A percentile compares a stretch with the other conserved stretches of the same genome.
Conservation (phyloP, 768 basidiomycete species). For the Collybiopsis luxurians region DNA sequence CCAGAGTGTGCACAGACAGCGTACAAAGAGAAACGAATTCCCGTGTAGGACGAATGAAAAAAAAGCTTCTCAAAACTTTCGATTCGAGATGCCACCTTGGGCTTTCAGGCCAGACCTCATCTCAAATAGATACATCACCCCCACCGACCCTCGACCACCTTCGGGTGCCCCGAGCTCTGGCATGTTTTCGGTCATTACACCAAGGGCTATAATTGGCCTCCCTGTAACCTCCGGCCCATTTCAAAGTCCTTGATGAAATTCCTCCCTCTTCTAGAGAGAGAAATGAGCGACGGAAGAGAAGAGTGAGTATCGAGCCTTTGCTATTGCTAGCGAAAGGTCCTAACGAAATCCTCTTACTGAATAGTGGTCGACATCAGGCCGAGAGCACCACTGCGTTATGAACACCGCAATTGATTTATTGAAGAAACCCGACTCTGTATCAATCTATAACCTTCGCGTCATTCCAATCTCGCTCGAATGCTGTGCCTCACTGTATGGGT, state of each 20-base stretch:
- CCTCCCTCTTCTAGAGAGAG: slow-evolving; percentile 86
- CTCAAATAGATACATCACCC: slow-evolving; percentile 76
- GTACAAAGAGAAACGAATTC: slow-evolving; percentile 75
- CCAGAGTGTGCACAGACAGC: slow-evolving; percentile 65
- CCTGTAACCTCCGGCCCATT: slow-evolving; percentile 69
- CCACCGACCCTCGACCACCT: slow-evolving; percentile 58
- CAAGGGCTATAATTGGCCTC: slow-evolving; percentile 36
- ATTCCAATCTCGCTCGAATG: slow-evolving; percentile 76
- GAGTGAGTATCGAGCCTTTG: slow-evolving; percentile 55
- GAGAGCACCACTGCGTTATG: slow-evolving; percentile 63
- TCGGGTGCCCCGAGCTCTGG: too few species aligned
- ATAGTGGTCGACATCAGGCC: slow-evolving; percentile 57
- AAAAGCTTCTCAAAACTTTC: slow-evolving; percentile 41
- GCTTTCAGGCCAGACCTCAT: slow-evolving; percentile 76
- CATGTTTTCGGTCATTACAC: slow-evolving; percentile 32
- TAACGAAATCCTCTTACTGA: slow-evolving; percentile 10
- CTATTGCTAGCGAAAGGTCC: too few species aligned
- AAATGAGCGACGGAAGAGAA: slow-evolving; percentile 71
- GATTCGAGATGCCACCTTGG: slow-evolving; percentile 61
- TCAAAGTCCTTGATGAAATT: slow-evolving; percentile 83
- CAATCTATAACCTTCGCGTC: slow-evolving; percentile 67
- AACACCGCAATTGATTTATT: slow-evolving; percentile 59
- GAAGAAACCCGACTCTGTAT: slow-evolving; percentile 62
- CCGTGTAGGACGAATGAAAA: slow-evolving; percentile 82
- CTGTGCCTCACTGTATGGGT: slow-evolving; percentile 65